Percentiles rank a stretch among this genome's conserved stretches.
Conservation (phyloP, 345 rosid species). For the Gossypium rotundifolium region DNA sequence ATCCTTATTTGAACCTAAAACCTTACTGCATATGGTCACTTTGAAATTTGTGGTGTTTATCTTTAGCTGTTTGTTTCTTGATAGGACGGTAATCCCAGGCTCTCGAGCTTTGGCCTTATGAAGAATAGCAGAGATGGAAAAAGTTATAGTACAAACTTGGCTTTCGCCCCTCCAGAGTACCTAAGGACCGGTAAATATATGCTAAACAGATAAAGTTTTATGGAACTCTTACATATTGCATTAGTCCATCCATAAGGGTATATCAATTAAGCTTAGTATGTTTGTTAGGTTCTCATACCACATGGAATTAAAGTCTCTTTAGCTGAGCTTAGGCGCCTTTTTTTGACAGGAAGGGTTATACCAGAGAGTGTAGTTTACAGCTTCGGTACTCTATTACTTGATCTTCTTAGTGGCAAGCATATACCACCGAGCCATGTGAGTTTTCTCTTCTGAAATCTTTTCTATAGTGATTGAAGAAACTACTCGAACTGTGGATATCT, state of each 20-base stretch:
- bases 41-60: neutral
- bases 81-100: slow-evolving; percentile 78
- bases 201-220: slow-evolving; percentile 1
- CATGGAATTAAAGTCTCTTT: neutral
- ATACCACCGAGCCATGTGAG: slow-evolving; percentile 44
- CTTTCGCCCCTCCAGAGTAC: slow-evolving; percentile 89
- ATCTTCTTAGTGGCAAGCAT: slow-evolving; percentile 47
- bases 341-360: slow-evolving; percentile 64
- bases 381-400: slow-evolving; percentile 73
- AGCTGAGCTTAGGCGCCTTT: neutral
- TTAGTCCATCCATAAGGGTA: neutral
- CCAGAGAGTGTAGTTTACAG: slow-evolving; percentile 84
- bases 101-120: slow-evolving; percentile 85
- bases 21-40: neutral
- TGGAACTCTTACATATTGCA: neutral
- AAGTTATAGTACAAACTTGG: slow-evolving; percentile 87
- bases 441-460: slow-evolving; percentile 5
- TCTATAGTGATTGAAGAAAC: neutral
- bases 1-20: neutral
- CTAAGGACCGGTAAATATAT: slow-evolving; percentile 60
- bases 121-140: slow-evolving; percentile 91
- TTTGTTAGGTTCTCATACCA: neutral
- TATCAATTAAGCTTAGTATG: neutral
- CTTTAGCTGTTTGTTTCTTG: slow-evolving; percentile 8
- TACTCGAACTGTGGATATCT: neutral